phyloP scores from a whole-genome alignment of 441 rosid species.

The Bocquillonia castaneifolia region DNA sequence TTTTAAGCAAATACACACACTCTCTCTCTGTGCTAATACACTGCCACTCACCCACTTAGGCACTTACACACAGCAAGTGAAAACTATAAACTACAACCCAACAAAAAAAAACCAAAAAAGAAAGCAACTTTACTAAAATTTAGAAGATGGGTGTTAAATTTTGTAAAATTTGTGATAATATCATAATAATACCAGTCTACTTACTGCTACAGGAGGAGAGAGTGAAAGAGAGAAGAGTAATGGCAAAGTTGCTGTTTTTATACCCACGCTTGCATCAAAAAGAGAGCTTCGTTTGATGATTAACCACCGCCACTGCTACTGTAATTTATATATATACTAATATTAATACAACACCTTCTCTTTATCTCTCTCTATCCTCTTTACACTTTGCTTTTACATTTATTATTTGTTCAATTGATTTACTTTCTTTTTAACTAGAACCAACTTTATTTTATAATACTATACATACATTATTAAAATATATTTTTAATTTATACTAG shows the following conservation, averaged over 20 bases:
- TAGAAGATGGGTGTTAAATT: slow-evolving; percentile 24
- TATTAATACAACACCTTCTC: too few relatives aligned
- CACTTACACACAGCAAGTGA: background rate
- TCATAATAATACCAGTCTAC: too few relatives aligned
- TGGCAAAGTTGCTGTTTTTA: slow-evolving; percentile 60
- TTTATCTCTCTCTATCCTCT: slow-evolving; percentile 4
- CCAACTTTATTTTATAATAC: slow-evolving; percentile 1
- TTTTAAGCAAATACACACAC: slow-evolving; percentile 12
- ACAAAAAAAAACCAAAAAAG: slow-evolving; percentile 15
- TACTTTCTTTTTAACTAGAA: background rate
- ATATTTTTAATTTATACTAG: too few relatives aligned
- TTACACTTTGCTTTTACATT: slow-evolving; percentile 4
- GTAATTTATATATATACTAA: slow-evolving; percentile 27
- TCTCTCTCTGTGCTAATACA: slow-evolving; percentile 13
- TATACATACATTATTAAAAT: too few relatives aligned
- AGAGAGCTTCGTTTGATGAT: slow-evolving; percentile 76
- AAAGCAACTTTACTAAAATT: slow-evolving; percentile 13
- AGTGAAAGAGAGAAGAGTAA: slow-evolving; percentile 21
- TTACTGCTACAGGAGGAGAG: slow-evolving; percentile 19
- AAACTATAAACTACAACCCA: slow-evolving; percentile 10
- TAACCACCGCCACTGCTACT: slow-evolving; percentile 80
- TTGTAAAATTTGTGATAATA: background rate
- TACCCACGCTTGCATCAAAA: slow-evolving; percentile 99
- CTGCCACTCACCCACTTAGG: slow-evolving; percentile 27
- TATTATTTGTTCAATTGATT: too few relatives aligned